Evolutionary conservation across 2,329 filamentous ascomycete species (phyloP).

Genomic region (Alternaria consortialis): DNA sequence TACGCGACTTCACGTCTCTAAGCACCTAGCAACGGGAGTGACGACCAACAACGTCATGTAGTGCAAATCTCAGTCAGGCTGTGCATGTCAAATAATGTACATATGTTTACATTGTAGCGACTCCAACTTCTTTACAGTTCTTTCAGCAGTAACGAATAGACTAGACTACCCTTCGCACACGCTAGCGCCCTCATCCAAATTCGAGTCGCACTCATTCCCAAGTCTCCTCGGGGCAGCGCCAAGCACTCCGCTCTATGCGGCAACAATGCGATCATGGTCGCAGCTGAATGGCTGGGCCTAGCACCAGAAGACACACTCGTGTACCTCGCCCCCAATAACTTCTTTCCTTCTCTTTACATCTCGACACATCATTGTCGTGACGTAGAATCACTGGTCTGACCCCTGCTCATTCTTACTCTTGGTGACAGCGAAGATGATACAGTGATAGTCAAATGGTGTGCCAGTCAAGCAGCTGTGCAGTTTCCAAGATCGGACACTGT

Average conservation of each 20-base stretch:
- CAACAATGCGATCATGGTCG: conserved; percentile 15
- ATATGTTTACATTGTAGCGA: background rate
- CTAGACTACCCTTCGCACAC: conserved; percentile 6
- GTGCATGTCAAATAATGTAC: background rate
- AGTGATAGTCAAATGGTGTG: conserved; percentile 1
- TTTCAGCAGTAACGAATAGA: conserved; percentile 4
- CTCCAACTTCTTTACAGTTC: background rate
- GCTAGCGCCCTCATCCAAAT: background rate
- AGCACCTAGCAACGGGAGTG: background rate
- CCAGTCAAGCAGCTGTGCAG: background rate
- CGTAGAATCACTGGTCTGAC: conserved; percentile 3
- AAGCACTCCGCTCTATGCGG: conserved; percentile 12
- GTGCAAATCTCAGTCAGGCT: background rate
- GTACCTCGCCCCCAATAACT: conserved; percentile 21
- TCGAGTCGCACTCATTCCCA: background rate
- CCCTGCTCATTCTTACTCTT: background rate
- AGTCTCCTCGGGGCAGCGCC: conserved; percentile 1
- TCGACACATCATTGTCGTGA: conserved; percentile 14
- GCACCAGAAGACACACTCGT: conserved; percentile 13
- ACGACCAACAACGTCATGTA: background rate
- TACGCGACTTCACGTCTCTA: background rate
- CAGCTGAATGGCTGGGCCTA: conserved; percentile 28
- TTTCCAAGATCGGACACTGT: conserved; percentile 2
- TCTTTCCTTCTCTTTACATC: conserved; percentile 23
- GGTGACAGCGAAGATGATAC: conserved; percentile 5